Base-by-base conservation (phyloP, 2,329 filamentous ascomycete genomes). In the Alternaria burnsii region DNA sequence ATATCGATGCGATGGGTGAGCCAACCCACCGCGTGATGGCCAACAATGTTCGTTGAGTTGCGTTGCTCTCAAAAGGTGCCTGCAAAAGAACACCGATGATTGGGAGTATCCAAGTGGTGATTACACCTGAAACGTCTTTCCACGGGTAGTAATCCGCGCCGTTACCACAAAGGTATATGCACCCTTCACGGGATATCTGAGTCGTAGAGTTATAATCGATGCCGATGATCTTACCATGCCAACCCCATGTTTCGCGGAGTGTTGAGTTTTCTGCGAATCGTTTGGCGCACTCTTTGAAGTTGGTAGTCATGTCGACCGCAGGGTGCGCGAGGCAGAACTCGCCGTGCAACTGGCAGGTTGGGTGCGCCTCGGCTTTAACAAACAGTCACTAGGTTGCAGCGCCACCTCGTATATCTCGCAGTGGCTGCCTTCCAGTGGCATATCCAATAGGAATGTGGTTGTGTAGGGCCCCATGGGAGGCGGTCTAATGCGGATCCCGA, bases 41-140 rank as follows among this genome's bases (percentile, higher is more conserved):
- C 11, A 78, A 61, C 2, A 79, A 8, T 1, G 79, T 81, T n/a
- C 70, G 63, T 59, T 62, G 71, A 42, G 75, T 70, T 2, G 70
- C 71, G 59, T 81, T 81, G 61, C 79, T 80, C 42, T 79, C 77
- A 54, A 80, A 81, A 0, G 79, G 79, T 16, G 78, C 79, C 55
- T 81, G 79, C 1, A 80, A 60, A 1, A 81, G 55, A 2, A 77
- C 76, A 16, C 79, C 78, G 0, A 80, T 67, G 6, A 80, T 68
- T 0, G 79, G 79, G 6, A 81, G 55, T 9, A 81, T 71, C 78
- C 79, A 81, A 4, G 78, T 80, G 2, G 77, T 80, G 41, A 81
- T 79, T 2, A 78, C 78, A 9, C 52, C 61, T 1, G 74, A 75
- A 0, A 67, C 67, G 22, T 70, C 67, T 1, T 52, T 53, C 78